Base-by-base conservation (phyloP, 495 filamentous ascomycete genomes). In the Echria macrotheca region DNA sequence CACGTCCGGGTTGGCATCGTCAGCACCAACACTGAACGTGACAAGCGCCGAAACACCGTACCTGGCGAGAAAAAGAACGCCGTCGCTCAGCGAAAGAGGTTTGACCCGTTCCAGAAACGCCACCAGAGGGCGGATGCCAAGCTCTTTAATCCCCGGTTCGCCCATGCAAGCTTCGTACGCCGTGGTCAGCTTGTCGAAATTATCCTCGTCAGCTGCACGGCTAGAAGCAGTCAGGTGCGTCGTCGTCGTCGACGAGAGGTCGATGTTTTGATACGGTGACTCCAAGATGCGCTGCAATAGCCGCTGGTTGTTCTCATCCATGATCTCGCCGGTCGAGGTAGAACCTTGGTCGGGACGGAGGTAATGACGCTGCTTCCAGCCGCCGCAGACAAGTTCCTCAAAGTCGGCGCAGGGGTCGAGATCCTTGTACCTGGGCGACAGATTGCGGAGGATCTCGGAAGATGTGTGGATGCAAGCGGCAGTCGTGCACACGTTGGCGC, bases 321-420 rank as follows among this genome's bases (percentile, higher is more conserved):
- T 78, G 19, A 60, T 65, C 75, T 85, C 83, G 19, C 76, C 75
- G 5, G 78, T 75, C 45, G 80, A 82, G 21, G 78, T 72, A 36
- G 75, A 72, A 8, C 80, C 77, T 51, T 82, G 81, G 59, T 88
- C 84, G 18, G 81, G 66, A 3, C 83, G 78, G 48, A 88, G 77
- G 56, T 86, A 83, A 67, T 86, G 79, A 23, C 73, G 76, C 25
- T 78, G 70, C 36, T 70, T 65, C 76, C 82, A 86, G 14, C 84
- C 84, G 45, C 78, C 81, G 57, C 85, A 89, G 28, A 85, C 80
- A 54, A 79, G 47, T 57, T 81, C 69, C 47, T 87, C 83, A 49
- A 88, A 88, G 44, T 86, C 58, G 36, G 69, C 78, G 54, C 85
- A 89, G 4, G 85, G 81, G 60, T 89, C 82, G 33, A 87, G 66